phyloP scores from a whole-genome alignment of 768 basidiomycete genomes.

The Arthromyces matolae region DNA sequence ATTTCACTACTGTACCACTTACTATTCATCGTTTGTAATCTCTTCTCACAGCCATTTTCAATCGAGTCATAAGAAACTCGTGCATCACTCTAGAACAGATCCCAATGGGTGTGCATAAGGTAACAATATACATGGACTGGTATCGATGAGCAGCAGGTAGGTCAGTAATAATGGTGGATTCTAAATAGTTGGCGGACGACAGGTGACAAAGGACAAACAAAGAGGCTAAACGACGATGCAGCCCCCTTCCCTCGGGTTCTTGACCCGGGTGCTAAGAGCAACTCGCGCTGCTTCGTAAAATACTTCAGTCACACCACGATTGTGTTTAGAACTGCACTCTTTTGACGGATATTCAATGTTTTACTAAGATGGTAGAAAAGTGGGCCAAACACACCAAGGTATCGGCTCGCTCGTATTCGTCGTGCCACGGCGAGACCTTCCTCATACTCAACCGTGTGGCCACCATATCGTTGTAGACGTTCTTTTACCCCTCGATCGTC shows the following conservation, averaged over 20 bases:
- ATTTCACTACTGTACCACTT: conserved; percentile 27
- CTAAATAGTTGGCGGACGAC: too few relatives aligned
- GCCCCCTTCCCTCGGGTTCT: conserved; percentile 49
- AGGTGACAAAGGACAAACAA: too few relatives aligned
- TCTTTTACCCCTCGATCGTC: conserved; percentile 76
- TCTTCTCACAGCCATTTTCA: neutral
- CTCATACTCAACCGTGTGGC: conserved; percentile 84
- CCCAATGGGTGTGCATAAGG: neutral
- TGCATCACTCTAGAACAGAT: too few relatives aligned
- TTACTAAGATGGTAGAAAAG: neutral
- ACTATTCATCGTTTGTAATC: conserved; percentile 25
- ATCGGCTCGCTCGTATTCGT: conserved; percentile 89
- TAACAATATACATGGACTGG: conserved; percentile 19
- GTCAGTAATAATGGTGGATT: conserved; percentile 1
- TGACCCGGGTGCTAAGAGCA: conserved; percentile 71
- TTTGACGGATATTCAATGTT: conserved; percentile 1
- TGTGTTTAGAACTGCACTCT: conserved; percentile 99
- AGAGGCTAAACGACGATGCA: conserved; percentile 67
- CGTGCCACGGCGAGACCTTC: conserved; percentile 85
- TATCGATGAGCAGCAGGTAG: conserved; percentile 17
- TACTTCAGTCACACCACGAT: conserved; percentile 90
- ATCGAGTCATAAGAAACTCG: too few relatives aligned
- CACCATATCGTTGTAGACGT: conserved; percentile 64
- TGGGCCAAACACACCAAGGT: conserved; percentile 64
- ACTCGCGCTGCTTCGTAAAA: conserved; percentile 90